Evolutionary conservation across 345 rosid genomes (phyloP).

Genomic region (Arabidopsis suecica): DNA sequence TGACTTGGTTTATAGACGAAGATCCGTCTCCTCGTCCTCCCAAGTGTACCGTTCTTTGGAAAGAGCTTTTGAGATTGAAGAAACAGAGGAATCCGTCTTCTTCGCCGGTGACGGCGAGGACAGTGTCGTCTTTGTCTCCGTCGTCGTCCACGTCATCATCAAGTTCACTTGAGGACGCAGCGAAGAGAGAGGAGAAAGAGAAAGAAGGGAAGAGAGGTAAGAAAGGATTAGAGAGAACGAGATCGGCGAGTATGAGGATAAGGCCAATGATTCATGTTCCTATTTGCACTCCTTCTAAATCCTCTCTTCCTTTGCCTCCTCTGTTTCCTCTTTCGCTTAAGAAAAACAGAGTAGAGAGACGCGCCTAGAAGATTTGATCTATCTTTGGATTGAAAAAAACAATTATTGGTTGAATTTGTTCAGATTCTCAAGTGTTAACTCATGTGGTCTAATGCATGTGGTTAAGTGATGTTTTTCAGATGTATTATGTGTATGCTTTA

Average conservation of each 20-base stretch:
- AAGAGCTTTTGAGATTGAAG: conserved; percentile 84
- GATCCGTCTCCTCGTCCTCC: conserved; percentile 99
- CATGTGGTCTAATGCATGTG: conserved; percentile 27
- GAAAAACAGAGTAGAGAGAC: conserved; percentile 72
- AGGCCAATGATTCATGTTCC: conserved; percentile 88
- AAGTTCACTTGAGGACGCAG: conserved; percentile 57
- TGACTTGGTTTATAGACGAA: conserved; percentile 83
- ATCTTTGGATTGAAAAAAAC: background rate
- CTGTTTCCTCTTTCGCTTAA: conserved; percentile 58
- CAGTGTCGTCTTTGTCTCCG: conserved; percentile 55
- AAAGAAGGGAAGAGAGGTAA: conserved; percentile 61
- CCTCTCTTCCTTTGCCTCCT: conserved; percentile 60
- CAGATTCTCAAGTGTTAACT: conserved; percentile 19
- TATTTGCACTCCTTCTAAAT: conserved; percentile 65
- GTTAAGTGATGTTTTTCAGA: conserved; percentile 1
- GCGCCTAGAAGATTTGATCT: conserved; percentile 22
- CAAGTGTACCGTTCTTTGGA: conserved; percentile 92
- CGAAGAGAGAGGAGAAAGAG: conserved; percentile 47
- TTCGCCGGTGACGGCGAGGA: conserved; percentile 20
- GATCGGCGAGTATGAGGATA: conserved; percentile 71
- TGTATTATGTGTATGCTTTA: conserved; percentile 10
- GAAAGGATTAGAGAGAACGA: conserved; percentile 80
- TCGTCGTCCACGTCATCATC: conserved; percentile 77
- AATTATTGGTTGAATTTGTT: conserved; percentile 35
- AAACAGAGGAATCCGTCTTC: conserved; percentile 64